These are phyloP conservation scores for Mangifera indica DNA, from an alignment of 345 rosid genomes.

Conservation along the genomic window DNA sequence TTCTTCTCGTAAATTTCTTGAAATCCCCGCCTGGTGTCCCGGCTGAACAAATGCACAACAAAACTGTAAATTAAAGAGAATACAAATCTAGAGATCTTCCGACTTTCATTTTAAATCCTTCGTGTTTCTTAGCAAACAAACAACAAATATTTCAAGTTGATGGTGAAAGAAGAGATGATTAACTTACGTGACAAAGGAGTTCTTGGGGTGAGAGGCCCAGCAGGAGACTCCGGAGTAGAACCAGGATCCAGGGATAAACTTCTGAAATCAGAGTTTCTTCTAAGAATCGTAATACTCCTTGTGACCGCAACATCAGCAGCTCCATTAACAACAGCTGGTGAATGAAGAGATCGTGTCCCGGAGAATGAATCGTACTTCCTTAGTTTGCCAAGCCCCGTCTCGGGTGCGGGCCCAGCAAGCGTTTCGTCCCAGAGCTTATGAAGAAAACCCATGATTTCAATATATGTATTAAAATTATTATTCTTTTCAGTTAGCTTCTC, in stretches of 20 bases:
- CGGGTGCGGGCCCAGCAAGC: constrained; percentile 85
- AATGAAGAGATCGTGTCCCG: constrained; percentile 29
- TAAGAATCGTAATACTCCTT: constrained; percentile 64
- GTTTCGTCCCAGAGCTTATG: constrained; percentile 96
- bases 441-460: constrained; percentile 56
- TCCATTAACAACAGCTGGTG: background rate
- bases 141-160: background rate
- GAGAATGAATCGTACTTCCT: constrained; percentile 55
- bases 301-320: constrained; percentile 28
- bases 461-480: background rate
- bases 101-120: background rate
- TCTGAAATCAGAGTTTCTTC: constrained; percentile 27
- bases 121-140: background rate
- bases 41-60: constrained; percentile 39
- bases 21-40: constrained; percentile 56
- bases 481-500: constrained; percentile 16
- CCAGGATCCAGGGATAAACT: constrained; percentile 37
- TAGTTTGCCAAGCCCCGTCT: constrained; percentile 58
- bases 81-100: no score
- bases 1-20: constrained; percentile 40
- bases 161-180: no score
- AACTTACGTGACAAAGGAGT: constrained; percentile 60
- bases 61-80: background rate
- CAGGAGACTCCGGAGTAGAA: constrained; percentile 41
- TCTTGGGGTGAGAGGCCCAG: constrained; percentile 38